Evolutionary conservation across 2,329 filamentous ascomycete genomes (phyloP), one percentile per base, ranked within the genome.

Genomic region (Neonectria faginata): DNA sequence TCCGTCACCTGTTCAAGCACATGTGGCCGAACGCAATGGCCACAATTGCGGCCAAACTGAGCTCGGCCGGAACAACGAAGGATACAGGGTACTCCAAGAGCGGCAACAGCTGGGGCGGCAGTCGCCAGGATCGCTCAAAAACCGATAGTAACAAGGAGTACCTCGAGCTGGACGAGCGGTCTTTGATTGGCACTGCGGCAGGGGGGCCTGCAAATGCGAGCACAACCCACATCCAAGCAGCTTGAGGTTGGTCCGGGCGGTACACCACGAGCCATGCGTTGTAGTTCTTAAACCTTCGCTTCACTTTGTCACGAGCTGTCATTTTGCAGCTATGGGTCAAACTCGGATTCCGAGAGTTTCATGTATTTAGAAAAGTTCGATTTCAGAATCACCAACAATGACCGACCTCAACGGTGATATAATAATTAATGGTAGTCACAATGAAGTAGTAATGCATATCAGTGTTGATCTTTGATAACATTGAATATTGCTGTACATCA

Each of bases 1-100:
- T 70, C 18, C 66, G 68, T 2, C 68, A 70, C 16, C 68, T 70
- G 8, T 65, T 60, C 66, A 70, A 70, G 58, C 66, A 70, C 44
- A 25, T 70, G 20, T 70, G 63, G 60, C 68, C 68, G 9, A 69
- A 70, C 42, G 68, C 68, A 6, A 65, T 70, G 66, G 45, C 60
- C 60, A 70, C 68, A 6, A 70, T 70, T 50, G 66, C 66, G 6
- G 56, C 63, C 6, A 70, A 67, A 22, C 52, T 70, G 57, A 69
- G 57, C 52, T 60, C 63, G 11, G 25, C 50, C 12, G 44, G 45
- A 16, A 52, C 47, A 8, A 69, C 51, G 52, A 67, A 69, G 4
- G 66, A 56, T 31, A 61, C 67, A 1, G 57, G 39, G 5, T 16
- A 42, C 5, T 57, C 67, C 9, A 50, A 70, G 39, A 62, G 60